A percentile compares a stretch with the other conserved stretches of the same genome.
phyloP scores from a whole-genome alignment of 768 basidiomycete genomes.

The Suillus alpinus region DNA sequence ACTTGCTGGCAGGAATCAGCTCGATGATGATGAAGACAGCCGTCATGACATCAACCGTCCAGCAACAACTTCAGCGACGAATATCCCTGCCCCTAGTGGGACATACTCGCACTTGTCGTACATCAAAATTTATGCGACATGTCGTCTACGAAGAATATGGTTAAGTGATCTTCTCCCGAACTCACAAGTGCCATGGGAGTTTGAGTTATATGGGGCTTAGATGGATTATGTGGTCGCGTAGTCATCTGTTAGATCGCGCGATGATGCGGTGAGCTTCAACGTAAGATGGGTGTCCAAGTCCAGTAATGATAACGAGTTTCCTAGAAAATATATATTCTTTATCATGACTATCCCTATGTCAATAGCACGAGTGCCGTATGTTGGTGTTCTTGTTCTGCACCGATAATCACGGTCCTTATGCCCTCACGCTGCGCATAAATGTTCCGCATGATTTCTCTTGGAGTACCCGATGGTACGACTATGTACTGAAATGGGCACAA shows the following conservation, averaged over 20 bases:
- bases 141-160: slow-evolving; percentile 76
- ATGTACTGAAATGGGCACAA: neutral
- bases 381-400: neutral
- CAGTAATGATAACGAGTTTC: neutral
- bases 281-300: neutral
- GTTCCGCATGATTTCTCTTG: neutral
- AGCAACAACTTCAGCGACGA: slow-evolving; percentile 14
- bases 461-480: neutral
- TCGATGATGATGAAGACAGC: slow-evolving; percentile 18
- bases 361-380: neutral
- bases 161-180: slow-evolving; percentile 55
- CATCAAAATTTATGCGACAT: slow-evolving; percentile 75
- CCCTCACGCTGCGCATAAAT: neutral
- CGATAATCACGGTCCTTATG: neutral
- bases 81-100: slow-evolving; percentile 43
- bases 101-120: slow-evolving; percentile 66
- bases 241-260: neutral
- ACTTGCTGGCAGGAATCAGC: slow-evolving; percentile 29
- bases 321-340: neutral
- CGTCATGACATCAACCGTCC: neutral
- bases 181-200: slow-evolving; percentile 70
- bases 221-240: neutral
- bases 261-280: neutral
- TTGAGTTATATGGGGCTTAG: slow-evolving; percentile 57
- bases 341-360: neutral